Conservation (phyloP, 257 asterid genomes). For the Perilla frutescens region DNA sequence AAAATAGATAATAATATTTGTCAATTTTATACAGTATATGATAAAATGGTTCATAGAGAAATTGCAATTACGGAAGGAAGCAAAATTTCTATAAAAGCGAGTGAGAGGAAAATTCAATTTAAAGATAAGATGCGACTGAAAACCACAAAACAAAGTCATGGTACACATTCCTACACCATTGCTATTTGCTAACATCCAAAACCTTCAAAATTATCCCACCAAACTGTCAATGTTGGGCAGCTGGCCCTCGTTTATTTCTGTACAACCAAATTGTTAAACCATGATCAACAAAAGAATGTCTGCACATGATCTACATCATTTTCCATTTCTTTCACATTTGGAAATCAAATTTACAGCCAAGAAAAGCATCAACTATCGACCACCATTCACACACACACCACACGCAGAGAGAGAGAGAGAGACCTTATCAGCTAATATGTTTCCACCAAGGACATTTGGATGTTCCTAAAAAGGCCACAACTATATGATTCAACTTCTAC, state of each 20-base stretch:
- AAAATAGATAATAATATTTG: neutral
- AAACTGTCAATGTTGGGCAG: constrained; percentile 25
- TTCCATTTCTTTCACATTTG: neutral
- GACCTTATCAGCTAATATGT: no score
- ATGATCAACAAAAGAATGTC: neutral
- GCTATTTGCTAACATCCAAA: constrained; percentile 16
- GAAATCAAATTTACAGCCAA: neutral
- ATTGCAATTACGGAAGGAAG: neutral
- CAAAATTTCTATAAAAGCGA: neutral
- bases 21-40: neutral
- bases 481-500: neutral
- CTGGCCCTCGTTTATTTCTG: neutral
- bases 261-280: neutral
- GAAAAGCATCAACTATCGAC: neutral
- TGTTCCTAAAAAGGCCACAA: neutral
- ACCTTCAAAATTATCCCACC: neutral
- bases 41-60: no score
- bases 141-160: constrained; percentile 30
- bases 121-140: neutral
- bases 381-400: neutral
- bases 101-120: neutral
- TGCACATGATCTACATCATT: constrained; percentile 12
- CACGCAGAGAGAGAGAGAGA: no score
- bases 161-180: constrained; percentile 15
- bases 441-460: no score